A percentile compares a stretch with the other conserved stretches of the same genome.
Evolutionary conservation across 2,329 filamentous ascomycete species (phyloP).

Genomic region (Alternaria consortialis): DNA sequence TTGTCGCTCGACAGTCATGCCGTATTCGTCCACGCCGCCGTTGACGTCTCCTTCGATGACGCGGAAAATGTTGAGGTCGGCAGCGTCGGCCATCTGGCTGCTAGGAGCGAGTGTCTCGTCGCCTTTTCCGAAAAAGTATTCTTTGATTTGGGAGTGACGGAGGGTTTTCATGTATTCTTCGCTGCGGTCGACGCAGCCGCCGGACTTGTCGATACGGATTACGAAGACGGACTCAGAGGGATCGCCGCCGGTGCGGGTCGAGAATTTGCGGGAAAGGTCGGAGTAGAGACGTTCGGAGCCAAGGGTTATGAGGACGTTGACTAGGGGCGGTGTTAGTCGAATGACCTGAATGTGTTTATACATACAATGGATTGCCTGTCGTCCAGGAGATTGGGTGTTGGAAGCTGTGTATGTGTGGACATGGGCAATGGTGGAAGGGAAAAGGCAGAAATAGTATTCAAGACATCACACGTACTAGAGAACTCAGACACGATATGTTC

Average conservation of each 20-base stretch:
- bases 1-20: constrained; percentile 37
- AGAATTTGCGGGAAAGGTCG: constrained; percentile 76
- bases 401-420: background rate
- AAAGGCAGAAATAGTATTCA: constrained; percentile 9
- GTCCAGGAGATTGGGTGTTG: background rate
- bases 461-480: constrained; percentile 60
- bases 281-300: constrained; percentile 80
- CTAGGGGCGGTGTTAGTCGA: constrained; percentile 51
- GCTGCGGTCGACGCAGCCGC: constrained; percentile 82
- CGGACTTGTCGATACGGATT: constrained; percentile 82
- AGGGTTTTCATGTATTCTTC: constrained; percentile 75
- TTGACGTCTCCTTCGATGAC: constrained; percentile 66
- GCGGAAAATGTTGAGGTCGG: constrained; percentile 76
- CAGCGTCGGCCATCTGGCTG: constrained; percentile 83
- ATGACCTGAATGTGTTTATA: background rate
- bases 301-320: constrained; percentile 83
- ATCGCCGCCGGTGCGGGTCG: constrained; percentile 51
- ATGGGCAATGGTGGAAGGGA: background rate
- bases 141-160: constrained; percentile 79
- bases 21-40: constrained; percentile 18
- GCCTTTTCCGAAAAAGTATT: constrained; percentile 91
- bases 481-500: constrained; percentile 79
- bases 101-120: constrained; percentile 80
- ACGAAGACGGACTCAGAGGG: constrained; percentile 76
- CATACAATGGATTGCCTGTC: constrained; percentile 3